These are phyloP conservation scores for Prosopis cineraria DNA, from an alignment of 306 rosid species.

Conservation along the genomic window DNA sequence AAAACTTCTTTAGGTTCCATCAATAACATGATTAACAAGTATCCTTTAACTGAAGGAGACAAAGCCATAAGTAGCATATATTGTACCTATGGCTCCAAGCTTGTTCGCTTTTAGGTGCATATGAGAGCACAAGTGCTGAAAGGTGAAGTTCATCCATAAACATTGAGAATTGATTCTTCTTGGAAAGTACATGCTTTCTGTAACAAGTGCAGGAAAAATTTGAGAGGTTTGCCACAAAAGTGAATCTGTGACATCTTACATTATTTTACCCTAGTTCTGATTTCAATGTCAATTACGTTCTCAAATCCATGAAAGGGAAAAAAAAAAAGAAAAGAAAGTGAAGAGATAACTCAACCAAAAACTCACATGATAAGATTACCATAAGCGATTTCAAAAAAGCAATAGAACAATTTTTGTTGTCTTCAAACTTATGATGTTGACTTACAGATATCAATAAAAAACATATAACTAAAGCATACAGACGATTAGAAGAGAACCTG, in stretches of 20 bases:
- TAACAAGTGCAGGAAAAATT: conserved; percentile 22
- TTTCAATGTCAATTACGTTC: conserved; percentile 7
- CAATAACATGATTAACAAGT: conserved; percentile 3
- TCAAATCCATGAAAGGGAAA: background rate
- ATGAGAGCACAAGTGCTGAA: conserved; percentile 78
- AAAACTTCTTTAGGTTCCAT: conserved; percentile 22
- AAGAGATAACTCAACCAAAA: background rate
- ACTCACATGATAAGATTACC: background rate
- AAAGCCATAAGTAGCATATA: conserved; percentile 36
- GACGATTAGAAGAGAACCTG: conserved; percentile 53
- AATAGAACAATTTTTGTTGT: background rate
- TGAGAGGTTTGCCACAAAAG: conserved; percentile 21
- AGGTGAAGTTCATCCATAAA: conserved; percentile 68
- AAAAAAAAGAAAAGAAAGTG: no score
- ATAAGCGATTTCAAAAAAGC: conserved; percentile 9
- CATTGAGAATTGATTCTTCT: conserved; percentile 43
- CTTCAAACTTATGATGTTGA: conserved; percentile 9
- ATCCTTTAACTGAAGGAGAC: conserved; percentile 22
- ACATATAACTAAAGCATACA: conserved; percentile 11
- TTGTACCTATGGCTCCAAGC: conserved; percentile 87
- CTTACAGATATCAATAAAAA: conserved; percentile 15
- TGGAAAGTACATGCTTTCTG: conserved; percentile 67
- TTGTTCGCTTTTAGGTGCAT: conserved; percentile 82
- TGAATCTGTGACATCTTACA: background rate
- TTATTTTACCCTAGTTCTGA: conserved; percentile 3